A percentile compares a stretch with the other conserved stretches of the same genome.
Conservation (phyloP, 169 alveolate species). For the Eimeria necatrix region DNA sequence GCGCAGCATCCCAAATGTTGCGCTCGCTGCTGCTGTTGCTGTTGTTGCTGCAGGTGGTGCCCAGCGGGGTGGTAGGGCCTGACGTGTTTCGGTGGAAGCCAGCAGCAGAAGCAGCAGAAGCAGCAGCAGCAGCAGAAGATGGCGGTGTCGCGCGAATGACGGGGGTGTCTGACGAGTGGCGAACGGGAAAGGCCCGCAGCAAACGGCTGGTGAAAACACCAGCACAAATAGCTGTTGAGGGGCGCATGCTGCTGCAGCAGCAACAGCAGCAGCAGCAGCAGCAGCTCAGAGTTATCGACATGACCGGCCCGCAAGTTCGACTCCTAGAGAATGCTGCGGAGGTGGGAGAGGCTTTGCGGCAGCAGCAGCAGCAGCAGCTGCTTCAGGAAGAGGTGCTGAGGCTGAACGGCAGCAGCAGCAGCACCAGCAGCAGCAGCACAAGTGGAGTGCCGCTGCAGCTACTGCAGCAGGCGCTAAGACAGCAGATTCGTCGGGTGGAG, state of each 20-base stretch:
- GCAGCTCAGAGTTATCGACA: conserved; percentile 73
- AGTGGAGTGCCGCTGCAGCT: conserved; percentile 47
- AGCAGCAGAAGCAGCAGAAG: background rate
- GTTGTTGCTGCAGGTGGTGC: conserved; percentile 16
- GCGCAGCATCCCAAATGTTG: background rate
- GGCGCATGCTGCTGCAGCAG: conserved; percentile 66
- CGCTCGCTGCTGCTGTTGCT: background rate
- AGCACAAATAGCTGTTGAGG: conserved; percentile 75
- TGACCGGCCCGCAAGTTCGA: conserved; percentile 80
- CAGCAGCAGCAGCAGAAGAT: background rate
- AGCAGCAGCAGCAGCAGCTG: conserved; percentile 49
- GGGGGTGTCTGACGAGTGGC: conserved; percentile 47
- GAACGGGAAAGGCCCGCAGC: background rate
- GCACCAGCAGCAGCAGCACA: background rate
- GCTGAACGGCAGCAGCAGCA: background rate
- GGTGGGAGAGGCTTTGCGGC: conserved; percentile 8
- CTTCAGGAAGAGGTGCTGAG: background rate
- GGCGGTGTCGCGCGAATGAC: background rate
- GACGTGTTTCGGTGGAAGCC: background rate
- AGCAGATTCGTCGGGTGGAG: conserved; percentile 33
- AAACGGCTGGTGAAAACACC: conserved; percentile 64
- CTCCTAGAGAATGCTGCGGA: conserved; percentile 38
- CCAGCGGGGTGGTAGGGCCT: background rate
- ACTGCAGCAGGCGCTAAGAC: conserved; percentile 47
- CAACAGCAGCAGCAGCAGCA: conserved; percentile 26